Base-by-base conservation (phyloP, 2,329 filamentous ascomycete genomes). In the Hypoxylon rubiginosum region DNA sequence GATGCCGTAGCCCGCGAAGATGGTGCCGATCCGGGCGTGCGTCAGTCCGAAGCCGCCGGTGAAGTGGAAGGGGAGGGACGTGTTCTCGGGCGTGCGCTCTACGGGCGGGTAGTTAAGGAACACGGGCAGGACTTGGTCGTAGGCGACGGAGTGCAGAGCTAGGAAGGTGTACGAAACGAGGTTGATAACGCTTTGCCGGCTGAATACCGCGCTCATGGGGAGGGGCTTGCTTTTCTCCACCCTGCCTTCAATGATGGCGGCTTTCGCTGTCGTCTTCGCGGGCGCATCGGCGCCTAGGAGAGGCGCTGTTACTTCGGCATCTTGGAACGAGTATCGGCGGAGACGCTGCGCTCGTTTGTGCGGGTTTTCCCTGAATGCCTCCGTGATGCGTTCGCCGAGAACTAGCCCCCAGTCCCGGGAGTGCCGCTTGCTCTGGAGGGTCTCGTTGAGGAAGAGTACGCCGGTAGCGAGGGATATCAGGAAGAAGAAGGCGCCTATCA, bases 71-170 rank as follows among this genome's bases (percentile, higher is more conserved):
- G 94, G 94, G 0, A 93, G 84, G 1, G 83, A 80, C 0, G 84
- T 87, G 73, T 88, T 88, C 10, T 88, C 82, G 0, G 85, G 81
- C 0, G 88, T 87, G 62, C 87, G 85, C 50, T 86, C 79, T 34
- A 86, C 79, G 4, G 84, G 75, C 0, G 91, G 91, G 69, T 93
- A 91, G 79, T 97, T 92, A 74, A 97, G 86, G 77, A 97, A 97
- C 0, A 97, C 93, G 2, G 94, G 92, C 1, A 98, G 86, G 2
- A 95, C 84, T 75, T 97, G 94, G 78, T 98, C 95, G 75, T 90
- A 97, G 0, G 93, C 90, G 41, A 97, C 89, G 0, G 89, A 90
- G 78, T 97, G 94, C 52, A 97, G 85, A 0, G 93, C 92, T 17
- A 98, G 84, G 53, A 96, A 84, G 1, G 91, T 91, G 79, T 98